Base-by-base conservation (phyloP, 345 rosid species). In the Acer yangbiense region DNA sequence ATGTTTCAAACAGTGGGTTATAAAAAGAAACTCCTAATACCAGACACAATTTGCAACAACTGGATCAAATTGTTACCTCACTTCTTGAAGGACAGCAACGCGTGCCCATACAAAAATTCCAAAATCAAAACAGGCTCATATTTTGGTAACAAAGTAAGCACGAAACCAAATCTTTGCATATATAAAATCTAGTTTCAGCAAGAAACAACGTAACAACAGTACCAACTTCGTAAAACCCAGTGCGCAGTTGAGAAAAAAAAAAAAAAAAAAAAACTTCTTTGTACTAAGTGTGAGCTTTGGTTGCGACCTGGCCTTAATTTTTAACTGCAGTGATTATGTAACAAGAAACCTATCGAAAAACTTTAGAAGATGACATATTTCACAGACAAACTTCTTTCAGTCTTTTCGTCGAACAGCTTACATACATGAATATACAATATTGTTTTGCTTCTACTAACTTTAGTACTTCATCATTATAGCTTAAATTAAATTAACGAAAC, bases 1-100 rank as follows among this genome's bases (percentile, higher is more conserved):
- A 92, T 95, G 68, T 20, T 83, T 86, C 69, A 65, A 61, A 9
- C 32, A 66, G 39, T n/a, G 35, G 6, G 11, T 35, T 27, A 54
- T 64, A 18, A 50, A 32, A 43, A 16, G n/a, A 66, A 65, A 52
- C 35, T 35, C 55, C 72, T 67, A 16, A 39, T 20, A 9, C 21
- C 35, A 54, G 7, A 48, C 20, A 27, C 27, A 27, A 52, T 46
- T 46, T 46, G 14, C 50, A 10, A 10, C 3, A 46, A 46, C 13
- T 10, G 50, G 50, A 46, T 9, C 46, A 43, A 43, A 43, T 9
- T 43, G 46, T 9, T 2, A 8, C 46, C 46, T 43, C 10, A 9
- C 55, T 50, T 12, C 55, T 50, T 50, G 16, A 50, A 50, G 17
- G 55, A 50, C 17, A 50, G 17, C 16, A 50, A 50, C 6, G 17